A percentile compares a stretch with the other conserved stretches of the same genome.
These are phyloP conservation scores for Dactylellina cionopaga DNA, from an alignment of 2,329 filamentous ascomycete genomes.

Conservation along the genomic window DNA sequence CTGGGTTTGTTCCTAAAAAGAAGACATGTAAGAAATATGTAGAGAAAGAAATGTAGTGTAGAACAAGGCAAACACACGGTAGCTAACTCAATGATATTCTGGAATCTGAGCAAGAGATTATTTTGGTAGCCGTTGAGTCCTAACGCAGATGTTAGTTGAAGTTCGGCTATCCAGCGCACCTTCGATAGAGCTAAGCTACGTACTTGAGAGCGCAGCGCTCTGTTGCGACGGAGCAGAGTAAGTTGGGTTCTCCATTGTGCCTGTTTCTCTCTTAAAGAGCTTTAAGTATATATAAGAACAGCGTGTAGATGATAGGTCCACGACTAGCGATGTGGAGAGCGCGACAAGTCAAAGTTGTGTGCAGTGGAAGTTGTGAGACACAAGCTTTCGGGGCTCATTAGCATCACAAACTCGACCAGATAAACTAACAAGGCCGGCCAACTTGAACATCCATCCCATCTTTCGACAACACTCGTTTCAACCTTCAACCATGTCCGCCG, in stretches of 20 bases:
- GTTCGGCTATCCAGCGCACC: constrained; percentile 59
- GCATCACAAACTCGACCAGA: constrained; percentile 13
- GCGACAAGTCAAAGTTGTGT: no score
- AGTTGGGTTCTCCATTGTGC: constrained; percentile 43
- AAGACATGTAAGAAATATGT: constrained; percentile 10
- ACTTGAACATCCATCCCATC: not conserved
- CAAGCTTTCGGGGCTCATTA: no score
- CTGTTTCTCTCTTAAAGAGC: no score
- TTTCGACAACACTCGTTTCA: not conserved
- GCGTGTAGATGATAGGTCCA: no score
- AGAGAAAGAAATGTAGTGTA: not conserved
- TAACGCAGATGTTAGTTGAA: constrained; percentile 58
- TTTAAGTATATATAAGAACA: no score
- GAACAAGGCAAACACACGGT: constrained; percentile 60
- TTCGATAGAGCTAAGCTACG: not conserved
- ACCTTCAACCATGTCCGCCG: constrained; percentile 26
- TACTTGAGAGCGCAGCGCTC: constrained; percentile 53
- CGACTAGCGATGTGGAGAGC: no score
- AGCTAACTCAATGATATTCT: constrained; percentile 67
- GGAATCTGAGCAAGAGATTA: constrained; percentile 61
- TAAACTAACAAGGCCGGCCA: not conserved
- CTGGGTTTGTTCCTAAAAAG: constrained; percentile 63
- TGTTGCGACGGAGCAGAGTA: constrained; percentile 45
- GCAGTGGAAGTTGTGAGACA: no score
- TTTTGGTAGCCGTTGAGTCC: constrained; percentile 42